phyloP scores from a whole-genome alignment of 495 filamentous ascomycete genomes.

The Hypoxylon rickii region DNA sequence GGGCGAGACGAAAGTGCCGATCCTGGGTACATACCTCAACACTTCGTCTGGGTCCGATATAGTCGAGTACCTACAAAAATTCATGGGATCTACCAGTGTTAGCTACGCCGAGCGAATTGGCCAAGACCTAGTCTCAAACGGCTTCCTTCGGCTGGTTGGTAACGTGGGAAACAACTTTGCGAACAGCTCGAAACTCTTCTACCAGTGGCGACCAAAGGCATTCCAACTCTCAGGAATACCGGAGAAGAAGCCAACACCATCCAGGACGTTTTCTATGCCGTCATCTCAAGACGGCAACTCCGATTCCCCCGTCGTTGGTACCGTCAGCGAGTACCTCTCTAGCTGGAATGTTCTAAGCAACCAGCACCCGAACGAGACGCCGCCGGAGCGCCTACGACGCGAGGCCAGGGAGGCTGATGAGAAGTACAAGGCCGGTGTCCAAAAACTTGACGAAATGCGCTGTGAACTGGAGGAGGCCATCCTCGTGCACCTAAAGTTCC shows the following conservation, averaged over 20 bases:
- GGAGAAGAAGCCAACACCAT: constrained; percentile 76
- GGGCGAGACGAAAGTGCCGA: constrained; percentile 90
- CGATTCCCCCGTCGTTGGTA: constrained; percentile 74
- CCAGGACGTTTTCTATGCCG: constrained; percentile 70
- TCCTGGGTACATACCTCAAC: constrained; percentile 92
- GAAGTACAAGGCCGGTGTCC: constrained; percentile 83
- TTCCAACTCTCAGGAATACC: constrained; percentile 87
- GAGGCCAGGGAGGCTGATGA: constrained; percentile 93
- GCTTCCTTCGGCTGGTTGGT: constrained; percentile 88
- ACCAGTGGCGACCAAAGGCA: constrained; percentile 93
- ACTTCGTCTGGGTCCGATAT: constrained; percentile 89
- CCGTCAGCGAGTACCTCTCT: constrained; percentile 83
- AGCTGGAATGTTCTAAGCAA: constrained; percentile 92
- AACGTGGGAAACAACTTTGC: constrained; percentile 95
- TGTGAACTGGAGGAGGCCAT: constrained; percentile 95
- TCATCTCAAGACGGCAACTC: constrained; percentile 50
- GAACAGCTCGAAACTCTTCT: constrained; percentile 95
- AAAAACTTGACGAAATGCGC: constrained; percentile 83
- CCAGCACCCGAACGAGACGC: constrained; percentile 84
- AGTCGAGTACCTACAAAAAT: constrained; percentile 88
- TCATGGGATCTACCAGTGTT: constrained; percentile 81
- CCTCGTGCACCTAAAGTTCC: constrained; percentile 87
- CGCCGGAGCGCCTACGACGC: constrained; percentile 79
- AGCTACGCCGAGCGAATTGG: constrained; percentile 91
- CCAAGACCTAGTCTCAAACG: constrained; percentile 85